Evolutionary conservation across 2,329 filamentous ascomycete genomes (phyloP).

Genomic region (Talaromyces marneffei): DNA sequence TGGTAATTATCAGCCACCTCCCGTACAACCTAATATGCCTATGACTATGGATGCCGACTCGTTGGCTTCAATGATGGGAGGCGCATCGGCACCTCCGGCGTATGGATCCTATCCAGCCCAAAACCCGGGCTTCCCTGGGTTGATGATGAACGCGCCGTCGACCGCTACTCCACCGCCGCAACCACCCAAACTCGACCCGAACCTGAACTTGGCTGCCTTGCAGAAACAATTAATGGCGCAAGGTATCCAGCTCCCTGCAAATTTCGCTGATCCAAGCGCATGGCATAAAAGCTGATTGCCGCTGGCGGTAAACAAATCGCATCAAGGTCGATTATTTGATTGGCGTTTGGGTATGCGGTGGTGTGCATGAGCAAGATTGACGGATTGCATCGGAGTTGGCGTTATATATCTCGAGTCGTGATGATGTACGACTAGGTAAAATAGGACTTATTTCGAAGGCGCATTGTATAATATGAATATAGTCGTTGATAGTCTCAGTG

Average conservation of each 20-base stretch:
- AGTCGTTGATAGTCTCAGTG: not conserved
- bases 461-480: not conserved
- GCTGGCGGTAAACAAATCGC: slow-evolving; percentile 15
- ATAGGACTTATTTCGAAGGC: not conserved
- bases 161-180: slow-evolving; percentile 41
- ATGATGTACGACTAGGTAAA: not conserved
- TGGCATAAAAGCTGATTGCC: slow-evolving; percentile 28
- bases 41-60: slow-evolving; percentile 46
- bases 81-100: slow-evolving; percentile 35
- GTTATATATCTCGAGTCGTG: slow-evolving; percentile 1
- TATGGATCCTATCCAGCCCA: slow-evolving; percentile 22
- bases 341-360: not conserved
- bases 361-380: not conserved
- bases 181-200: slow-evolving; percentile 31
- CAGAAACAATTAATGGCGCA: slow-evolving; percentile 35
- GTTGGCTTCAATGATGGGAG: slow-evolving; percentile 41
- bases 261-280: slow-evolving; percentile 36
- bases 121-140: slow-evolving; percentile 32
- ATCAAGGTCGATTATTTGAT: not conserved
- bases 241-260: slow-evolving; percentile 31
- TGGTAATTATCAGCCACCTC: slow-evolving; percentile 39
- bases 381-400: slow-evolving; percentile 8
- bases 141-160: slow-evolving; percentile 40
- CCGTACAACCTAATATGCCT: slow-evolving; percentile 24
- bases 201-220: slow-evolving; percentile 32